Evolutionary conservation across 148 eudicot species (phyloP), one percentile per base, ranked within the genome.

Genomic region (Camellia japonica): DNA sequence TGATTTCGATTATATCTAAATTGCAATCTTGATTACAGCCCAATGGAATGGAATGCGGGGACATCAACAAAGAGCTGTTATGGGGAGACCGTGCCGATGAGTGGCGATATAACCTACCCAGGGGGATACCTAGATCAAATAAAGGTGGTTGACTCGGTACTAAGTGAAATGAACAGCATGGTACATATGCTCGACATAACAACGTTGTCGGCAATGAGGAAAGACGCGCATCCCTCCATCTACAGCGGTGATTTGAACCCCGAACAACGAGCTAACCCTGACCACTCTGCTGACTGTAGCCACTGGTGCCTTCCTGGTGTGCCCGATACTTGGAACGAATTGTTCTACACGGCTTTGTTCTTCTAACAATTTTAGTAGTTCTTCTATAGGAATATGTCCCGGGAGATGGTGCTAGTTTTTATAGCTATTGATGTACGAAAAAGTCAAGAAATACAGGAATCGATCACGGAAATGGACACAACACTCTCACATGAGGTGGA

Each of bases 241-340:
- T 96, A 96, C 74, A 89, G 93, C 6, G 97, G 99, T 0, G 92
- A 84, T 77, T 79, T 91, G 16, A 93, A 87, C 69, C 91, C 95
- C 0, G 87, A 59, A 2, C 94, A 96, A 71, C 82, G 88, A 77
- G 93, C 93, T 62, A 90, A 93, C 62, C 97, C 98, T 1, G 88
- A 84, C 69, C 91, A 83, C 55, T 88, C 89, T 23, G 86, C 95
- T 14, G 99, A 93, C 71, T 93, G 99, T 56, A 92, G 98, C 85
- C 99, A 96, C 51, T 93, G 99, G 97, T 93, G 95, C 74, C 92
- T 91, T 16, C 99, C 98, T 73, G 98, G 98, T 62, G 87, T 96
- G 93, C 99, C 99, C 62, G 99, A 96, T 85, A 96, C 99, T 12
- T 96, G 99, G 99, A 96, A 93, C 74, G 98, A 92, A 80, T 88